These are phyloP conservation scores for Phlebopus sp. DNA, from an alignment of 1,284 basidiomycete genomes.

Conservation along the genomic window DNA sequence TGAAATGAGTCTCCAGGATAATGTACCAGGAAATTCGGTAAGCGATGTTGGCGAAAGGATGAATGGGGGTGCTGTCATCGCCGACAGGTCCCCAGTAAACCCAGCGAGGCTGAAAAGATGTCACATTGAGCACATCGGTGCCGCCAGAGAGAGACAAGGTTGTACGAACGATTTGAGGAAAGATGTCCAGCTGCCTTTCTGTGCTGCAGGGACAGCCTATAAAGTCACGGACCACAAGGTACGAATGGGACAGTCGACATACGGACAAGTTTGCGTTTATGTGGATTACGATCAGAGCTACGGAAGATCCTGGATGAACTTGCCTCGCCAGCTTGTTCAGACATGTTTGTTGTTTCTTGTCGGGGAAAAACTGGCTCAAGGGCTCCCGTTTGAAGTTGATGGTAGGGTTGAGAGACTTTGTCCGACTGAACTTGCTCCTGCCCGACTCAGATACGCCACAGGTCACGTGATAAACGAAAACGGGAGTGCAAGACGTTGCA, in stretches of 20 bases:
- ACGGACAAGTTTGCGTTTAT: conserved; percentile 31
- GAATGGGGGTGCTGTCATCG: conserved; percentile 93
- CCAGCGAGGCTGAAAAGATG: conserved; percentile 59
- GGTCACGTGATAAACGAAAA: conserved; percentile 22
- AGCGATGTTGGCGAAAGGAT: conserved; percentile 84
- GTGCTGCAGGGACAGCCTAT: conserved; percentile 69
- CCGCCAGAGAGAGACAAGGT: background rate
- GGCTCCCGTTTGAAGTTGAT: background rate
- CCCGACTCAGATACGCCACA: background rate
- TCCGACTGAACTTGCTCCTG: background rate
- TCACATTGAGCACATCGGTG: conserved; percentile 10
- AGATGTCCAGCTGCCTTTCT: conserved; percentile 73
- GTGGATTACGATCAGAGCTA: conserved; percentile 31
- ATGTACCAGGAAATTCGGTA: conserved; percentile 81
- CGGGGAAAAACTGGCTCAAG: conserved; percentile 7
- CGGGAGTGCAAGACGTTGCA: too few species aligned
- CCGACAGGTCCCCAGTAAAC: conserved; percentile 90
- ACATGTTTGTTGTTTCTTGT: conserved; percentile 25
- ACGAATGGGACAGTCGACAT: conserved; percentile 31
- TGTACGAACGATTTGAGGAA: conserved; percentile 76
- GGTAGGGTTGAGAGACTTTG: conserved; percentile 1
- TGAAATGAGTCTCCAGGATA: background rate
- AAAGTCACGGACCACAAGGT: conserved; percentile 21
- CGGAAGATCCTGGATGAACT: conserved; percentile 26
- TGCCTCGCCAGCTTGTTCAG: conserved; percentile 45